Evolutionary conservation across 805 yeast genomes (phyloP).

Genomic region (Candida berthetii): DNA sequence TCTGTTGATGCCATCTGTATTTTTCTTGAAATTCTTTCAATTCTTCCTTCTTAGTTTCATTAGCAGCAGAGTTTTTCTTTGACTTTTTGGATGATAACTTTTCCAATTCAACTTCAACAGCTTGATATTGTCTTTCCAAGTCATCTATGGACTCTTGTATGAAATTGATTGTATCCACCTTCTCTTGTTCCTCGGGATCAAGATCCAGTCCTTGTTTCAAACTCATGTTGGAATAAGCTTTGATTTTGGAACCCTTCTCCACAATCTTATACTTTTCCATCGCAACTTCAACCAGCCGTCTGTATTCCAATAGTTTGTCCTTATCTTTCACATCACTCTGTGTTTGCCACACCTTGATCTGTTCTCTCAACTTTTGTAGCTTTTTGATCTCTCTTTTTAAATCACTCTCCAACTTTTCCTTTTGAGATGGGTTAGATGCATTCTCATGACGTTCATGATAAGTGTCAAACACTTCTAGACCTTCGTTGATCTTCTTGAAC

Average conservation of each 20-base stretch:
- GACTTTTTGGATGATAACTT: constrained; percentile 47
- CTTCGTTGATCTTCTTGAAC: constrained; percentile 85
- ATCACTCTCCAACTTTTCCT: constrained; percentile 88
- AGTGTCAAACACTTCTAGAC: constrained; percentile 75
- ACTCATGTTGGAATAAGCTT: constrained; percentile 91
- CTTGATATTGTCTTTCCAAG: constrained; percentile 71
- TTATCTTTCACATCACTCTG: constrained; percentile 89
- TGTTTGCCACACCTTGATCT: constrained; percentile 90
- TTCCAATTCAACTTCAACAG: constrained; percentile 67
- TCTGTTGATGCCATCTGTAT: constrained; percentile 74
- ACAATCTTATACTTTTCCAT: constrained; percentile 96
- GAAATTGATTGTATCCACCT: constrained; percentile 64
- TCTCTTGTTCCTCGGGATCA: constrained; percentile 79
- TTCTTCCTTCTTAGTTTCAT: constrained; percentile 55
- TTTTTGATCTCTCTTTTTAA: constrained; percentile 92
- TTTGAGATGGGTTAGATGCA: constrained; percentile 77
- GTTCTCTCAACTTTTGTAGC: constrained; percentile 88
- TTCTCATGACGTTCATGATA: constrained; percentile 79
- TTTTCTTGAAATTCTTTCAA: constrained; percentile 56
- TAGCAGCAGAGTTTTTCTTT: constrained; percentile 44
- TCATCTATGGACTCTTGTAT: constrained; percentile 71
- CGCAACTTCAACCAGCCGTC: constrained; percentile 62
- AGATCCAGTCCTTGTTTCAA: constrained; percentile 54
- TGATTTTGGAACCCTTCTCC: constrained; percentile 87
- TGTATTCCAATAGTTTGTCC: constrained; percentile 68